Conservation (phyloP, 148 eudicot species). For the Chenopodium quinoa region DNA sequence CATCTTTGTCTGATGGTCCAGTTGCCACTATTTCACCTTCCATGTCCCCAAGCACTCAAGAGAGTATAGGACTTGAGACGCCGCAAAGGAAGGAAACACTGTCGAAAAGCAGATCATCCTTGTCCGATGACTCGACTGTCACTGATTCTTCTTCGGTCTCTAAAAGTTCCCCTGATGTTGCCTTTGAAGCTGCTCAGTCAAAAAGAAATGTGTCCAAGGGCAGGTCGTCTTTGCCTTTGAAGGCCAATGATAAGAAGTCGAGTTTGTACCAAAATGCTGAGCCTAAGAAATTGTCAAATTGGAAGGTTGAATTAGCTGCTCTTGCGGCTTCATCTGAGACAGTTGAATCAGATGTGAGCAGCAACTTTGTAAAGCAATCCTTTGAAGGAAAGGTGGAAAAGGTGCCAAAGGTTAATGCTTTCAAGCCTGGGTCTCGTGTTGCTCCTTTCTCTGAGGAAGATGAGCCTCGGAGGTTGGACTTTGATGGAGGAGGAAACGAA, state of each 20-base stretch:
- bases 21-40: slow-evolving; percentile 21
- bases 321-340: slow-evolving; percentile 26
- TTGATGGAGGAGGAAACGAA: slow-evolving; percentile 27
- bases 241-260: slow-evolving; percentile 28
- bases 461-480: slow-evolving; percentile 11
- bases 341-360: slow-evolving; percentile 24
- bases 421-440: slow-evolving; percentile 45
- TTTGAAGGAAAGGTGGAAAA: slow-evolving; percentile 41
- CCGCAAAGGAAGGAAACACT: slow-evolving; percentile 46
- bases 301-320: slow-evolving; percentile 37
- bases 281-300: slow-evolving; percentile 28
- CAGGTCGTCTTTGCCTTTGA: slow-evolving; percentile 35
- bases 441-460: slow-evolving; percentile 51
- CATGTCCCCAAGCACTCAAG: slow-evolving; percentile 25
- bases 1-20: slow-evolving; percentile 32
- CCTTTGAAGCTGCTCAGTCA: slow-evolving; percentile 38
- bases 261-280: slow-evolving; percentile 32
- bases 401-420: slow-evolving; percentile 28
- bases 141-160: slow-evolving; percentile 36
- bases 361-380: slow-evolving; percentile 26
- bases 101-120: slow-evolving; percentile 40
- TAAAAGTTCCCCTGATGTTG: slow-evolving; percentile 30
- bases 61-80: slow-evolving; percentile 32
- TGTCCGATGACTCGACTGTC: slow-evolving; percentile 41
- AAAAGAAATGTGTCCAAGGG: slow-evolving; percentile 33